Evolutionary conservation across 2,329 filamentous ascomycete genomes (phyloP).

Genomic region (Penicillium sp.): DNA sequence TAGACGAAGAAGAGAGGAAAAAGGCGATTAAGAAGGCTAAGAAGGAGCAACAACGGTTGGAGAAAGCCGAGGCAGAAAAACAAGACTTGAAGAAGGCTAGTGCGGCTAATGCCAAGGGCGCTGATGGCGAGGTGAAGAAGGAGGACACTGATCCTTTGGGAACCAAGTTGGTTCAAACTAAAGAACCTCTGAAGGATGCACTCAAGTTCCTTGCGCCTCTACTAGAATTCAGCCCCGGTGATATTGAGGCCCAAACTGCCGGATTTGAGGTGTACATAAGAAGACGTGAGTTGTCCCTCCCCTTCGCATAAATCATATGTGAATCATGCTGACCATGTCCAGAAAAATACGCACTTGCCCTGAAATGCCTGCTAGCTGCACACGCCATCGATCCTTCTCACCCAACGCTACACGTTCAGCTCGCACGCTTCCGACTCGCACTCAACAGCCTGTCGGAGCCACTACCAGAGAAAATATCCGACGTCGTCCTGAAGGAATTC

Average conservation of each 20-base stretch:
- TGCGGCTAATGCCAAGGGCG: conserved; percentile 50
- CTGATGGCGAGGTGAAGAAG: conserved; percentile 65
- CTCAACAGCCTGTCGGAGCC: conserved; percentile 55
- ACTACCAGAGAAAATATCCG: conserved; percentile 61
- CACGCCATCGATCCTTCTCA: conserved; percentile 64
- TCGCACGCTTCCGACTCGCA: conserved; percentile 63
- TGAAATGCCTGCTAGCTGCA: conserved; percentile 77
- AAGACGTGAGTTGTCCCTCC: conserved; percentile 60
- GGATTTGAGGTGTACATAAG: conserved; percentile 89
- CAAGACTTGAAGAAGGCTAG: conserved; percentile 75
- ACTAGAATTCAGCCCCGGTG: conserved; percentile 76
- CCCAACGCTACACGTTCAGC: conserved; percentile 71
- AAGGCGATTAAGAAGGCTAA: conserved; percentile 88
- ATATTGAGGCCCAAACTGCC: conserved; percentile 73
- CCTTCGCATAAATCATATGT: not conserved
- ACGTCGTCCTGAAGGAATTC: conserved; percentile 68
- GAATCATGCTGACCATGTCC: conserved; percentile 16
- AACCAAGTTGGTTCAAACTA: conserved; percentile 71
- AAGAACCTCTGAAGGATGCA: conserved; percentile 77
- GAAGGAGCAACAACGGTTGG: conserved; percentile 69
- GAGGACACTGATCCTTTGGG: conserved; percentile 87
- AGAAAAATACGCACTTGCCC: conserved; percentile 84
- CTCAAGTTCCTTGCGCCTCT: conserved; percentile 81
- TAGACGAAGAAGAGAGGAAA: conserved; percentile 64
- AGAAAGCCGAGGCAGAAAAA: conserved; percentile 75